Base-by-base conservation (phyloP, 176 grass and related monocot genomes). In the Tuctoria greenei region DNA sequence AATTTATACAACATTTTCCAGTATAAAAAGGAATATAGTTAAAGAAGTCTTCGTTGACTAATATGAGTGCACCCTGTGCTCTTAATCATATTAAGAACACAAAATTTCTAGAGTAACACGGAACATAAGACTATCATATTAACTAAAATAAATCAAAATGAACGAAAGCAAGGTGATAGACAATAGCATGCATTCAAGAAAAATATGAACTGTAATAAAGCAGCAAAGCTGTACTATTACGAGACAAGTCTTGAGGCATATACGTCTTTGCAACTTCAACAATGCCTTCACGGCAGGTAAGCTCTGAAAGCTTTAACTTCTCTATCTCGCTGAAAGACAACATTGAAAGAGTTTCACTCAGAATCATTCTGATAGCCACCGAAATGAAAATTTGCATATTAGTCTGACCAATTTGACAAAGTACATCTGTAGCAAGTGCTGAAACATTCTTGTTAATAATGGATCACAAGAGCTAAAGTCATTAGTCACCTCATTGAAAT, bases 231-330 rank as follows among this genome's bases (percentile, higher is more conserved):
- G 61, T 20, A 70, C 14, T 26, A 21, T 43, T 63, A 59, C 40
- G 1, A 35, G 6, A 34, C 74, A 77, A 70, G 26, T 50, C 38
- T 61, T 26, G n/a, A 37, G 44, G 5, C 49, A 75, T 79, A 71
- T 91, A 96, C 89, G 88, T 92, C 71, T 92, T 90, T 69, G 93
- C 89, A 61, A 96, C 93, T 82, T 96, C 93, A 85, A 96, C 79
- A 66, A 96, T 80, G 47, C 93, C 93, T 81, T 96, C 89, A 50
- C 87, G 79, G 64, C 93, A 96, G 28, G 93, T 92, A 83, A 96
- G 80, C 65, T 96, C 93, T 35, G 89, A 90, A 66, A 96, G 87
- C 82, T 96, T 96, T 85, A 96, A 58, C 83, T 96, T 96, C 75
- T 96, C 93, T 87, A 92, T 96, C 67, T 96, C 93, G 74, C 89